Base-by-base conservation (phyloP, 257 asterid species). In the Ballota nigra region DNA sequence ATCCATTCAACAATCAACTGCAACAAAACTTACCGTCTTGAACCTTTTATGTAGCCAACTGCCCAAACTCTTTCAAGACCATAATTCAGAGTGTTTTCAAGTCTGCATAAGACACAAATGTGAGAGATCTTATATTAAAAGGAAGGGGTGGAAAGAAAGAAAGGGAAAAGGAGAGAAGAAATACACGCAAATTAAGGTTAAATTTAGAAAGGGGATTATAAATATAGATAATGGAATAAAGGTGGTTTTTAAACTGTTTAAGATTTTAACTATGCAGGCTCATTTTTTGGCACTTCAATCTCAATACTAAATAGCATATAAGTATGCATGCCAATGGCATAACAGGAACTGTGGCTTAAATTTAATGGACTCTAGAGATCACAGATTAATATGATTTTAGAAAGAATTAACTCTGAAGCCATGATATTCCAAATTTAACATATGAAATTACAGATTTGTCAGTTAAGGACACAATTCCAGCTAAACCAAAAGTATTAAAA, bases 41-140 rank as follows among this genome's bases (percentile, higher is more conserved):
- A 95, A 73, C 98, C 88, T 84, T 85, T 95, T 71, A 87, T 87
- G 89, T 83, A 92, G 71, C 99, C 99, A 69, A 92, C 81, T 29
- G 98, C 92, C 98, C 99, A 95, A 75, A 95, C 99, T 85, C 99
- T 85, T 81, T 95, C 99, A 84, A 95, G 95, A 51, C 98, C 92
- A 86, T 95, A 95, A 80, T 95, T 95, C 82, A 95, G 76, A n/a
- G 99, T 95, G 80, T 92, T 95, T 78, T 95, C 99, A 70, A 89
- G 95, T 74, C 99, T 95, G 98, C 84, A 78, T 61, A 69, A 41
- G 63, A 74, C 29, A 73, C 22, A 66, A 70, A 71, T 23, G 70
- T 78, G 60, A 75, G 68, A 60, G 41, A 63, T 75, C 57, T 77
- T 57, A 64, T 40, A 23, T 62, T 29, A 6, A n/a, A 8, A 70